A percentile compares a stretch with the other conserved stretches of the same genome.
These are phyloP conservation scores for Lipomyces sp. DNA, from an alignment of 805 yeast species.

Conservation along the genomic window DNA sequence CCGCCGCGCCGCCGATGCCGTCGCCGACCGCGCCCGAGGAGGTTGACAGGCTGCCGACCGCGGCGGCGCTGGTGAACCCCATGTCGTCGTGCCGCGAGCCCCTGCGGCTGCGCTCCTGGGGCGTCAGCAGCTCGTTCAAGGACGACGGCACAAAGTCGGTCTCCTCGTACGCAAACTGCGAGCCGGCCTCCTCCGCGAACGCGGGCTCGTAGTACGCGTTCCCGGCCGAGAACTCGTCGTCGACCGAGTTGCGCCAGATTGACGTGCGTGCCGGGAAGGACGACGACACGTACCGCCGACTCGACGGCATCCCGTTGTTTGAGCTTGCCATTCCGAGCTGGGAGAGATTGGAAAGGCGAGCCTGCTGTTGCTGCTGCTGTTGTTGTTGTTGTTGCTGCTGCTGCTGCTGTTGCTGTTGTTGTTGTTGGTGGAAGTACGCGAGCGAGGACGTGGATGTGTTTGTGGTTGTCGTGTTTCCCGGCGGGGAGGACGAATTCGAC, in stretches of 20 bases:
- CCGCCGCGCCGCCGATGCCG: constrained; percentile 22
- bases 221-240: no score
- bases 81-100: constrained; percentile 46
- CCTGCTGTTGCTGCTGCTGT: constrained; percentile 1
- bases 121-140: constrained; percentile 74
- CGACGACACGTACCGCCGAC: constrained; percentile 23
- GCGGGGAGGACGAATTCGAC: constrained; percentile 2
- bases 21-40: constrained; percentile 14
- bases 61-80: no score
- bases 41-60: constrained; percentile 3
- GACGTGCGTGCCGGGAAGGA: constrained; percentile 27
- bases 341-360: neutral
- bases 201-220: neutral
- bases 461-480: neutral
- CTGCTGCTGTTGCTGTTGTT: constrained; percentile 4
- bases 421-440: neutral
- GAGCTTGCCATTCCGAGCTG: no score
- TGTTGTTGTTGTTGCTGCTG: constrained; percentile 1
- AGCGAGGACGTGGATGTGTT: constrained; percentile 10
- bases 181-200: neutral
- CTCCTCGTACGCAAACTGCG: constrained; percentile 49
- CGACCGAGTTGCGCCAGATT: constrained; percentile 17
- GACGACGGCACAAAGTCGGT: constrained; percentile 75
- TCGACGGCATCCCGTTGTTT: neutral
- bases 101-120: constrained; percentile 72